phyloP scores from a whole-genome alignment of 2,329 filamentous ascomycete genomes.

The Aureobasidium sp. region DNA sequence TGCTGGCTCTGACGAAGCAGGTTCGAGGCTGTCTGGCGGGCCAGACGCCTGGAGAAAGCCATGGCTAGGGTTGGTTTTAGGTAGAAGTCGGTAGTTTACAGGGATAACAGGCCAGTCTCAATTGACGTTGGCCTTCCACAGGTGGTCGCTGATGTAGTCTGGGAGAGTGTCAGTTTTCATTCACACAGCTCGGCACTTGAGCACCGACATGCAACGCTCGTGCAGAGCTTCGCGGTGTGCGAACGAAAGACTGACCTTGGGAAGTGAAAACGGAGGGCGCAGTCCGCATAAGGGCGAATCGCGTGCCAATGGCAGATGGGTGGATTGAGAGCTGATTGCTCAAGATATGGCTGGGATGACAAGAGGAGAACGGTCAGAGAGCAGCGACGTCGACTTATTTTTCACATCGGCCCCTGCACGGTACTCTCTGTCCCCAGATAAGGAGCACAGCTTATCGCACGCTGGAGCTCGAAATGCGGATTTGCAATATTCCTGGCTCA shows the following conservation, averaged over 20 bases:
- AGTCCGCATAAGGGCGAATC: conserved; percentile 38
- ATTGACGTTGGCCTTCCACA: conserved; percentile 61
- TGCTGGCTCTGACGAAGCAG: conserved; percentile 24
- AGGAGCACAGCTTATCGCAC: conserved; percentile 13
- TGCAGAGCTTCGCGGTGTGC: conserved; percentile 6
- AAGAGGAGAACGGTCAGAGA: conserved; percentile 20
- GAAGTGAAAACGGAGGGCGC: conserved; percentile 46
- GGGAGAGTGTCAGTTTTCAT: conserved; percentile 10
- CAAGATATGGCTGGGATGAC: conserved; percentile 24
- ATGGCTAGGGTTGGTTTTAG: conserved; percentile 19
- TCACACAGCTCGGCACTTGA: not conserved
- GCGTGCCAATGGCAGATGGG: conserved; percentile 19
- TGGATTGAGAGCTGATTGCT: conserved; percentile 6
- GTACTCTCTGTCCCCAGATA: conserved; percentile 1
- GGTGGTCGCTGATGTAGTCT: conserved; percentile 65
- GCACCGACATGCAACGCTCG: conserved; percentile 9
- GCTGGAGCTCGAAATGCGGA: not conserved
- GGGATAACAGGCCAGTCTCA: conserved; percentile 31
- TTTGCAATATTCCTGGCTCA: conserved; percentile 8
- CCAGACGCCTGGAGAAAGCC: conserved; percentile 29
- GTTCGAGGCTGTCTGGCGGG: conserved; percentile 26
- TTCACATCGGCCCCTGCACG: conserved; percentile 13
- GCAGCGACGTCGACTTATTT: conserved; percentile 10
- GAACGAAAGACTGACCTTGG: conserved; percentile 38
- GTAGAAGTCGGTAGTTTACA: conserved; percentile 2